phyloP scores from a whole-genome alignment of 805 yeast genomes.

The Jamesozyma piceae region DNA sequence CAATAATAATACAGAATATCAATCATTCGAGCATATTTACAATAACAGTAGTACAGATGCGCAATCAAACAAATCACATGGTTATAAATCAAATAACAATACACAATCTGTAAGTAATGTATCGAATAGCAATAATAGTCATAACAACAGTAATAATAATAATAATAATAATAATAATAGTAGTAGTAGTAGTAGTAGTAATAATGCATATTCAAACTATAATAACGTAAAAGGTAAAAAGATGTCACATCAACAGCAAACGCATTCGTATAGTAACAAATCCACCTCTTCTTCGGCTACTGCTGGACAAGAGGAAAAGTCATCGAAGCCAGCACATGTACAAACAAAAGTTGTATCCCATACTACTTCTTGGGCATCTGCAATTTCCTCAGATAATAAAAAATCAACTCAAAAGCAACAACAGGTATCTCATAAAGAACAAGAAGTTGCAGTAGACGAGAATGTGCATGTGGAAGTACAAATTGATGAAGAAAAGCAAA shows the following conservation, averaged over 20 bases:
- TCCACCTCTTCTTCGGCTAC: constrained; percentile 15
- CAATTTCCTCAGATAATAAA: constrained; percentile 16
- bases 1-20: neutral
- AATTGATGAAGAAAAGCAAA: constrained; percentile 5
- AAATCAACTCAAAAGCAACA: constrained; percentile 3
- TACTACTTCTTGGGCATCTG: constrained; percentile 33
- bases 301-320: constrained; percentile 1
- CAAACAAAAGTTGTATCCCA: constrained; percentile 22
- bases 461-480: neutral
- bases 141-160: constrained; percentile 1
- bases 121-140: neutral
- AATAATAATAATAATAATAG: neutral
- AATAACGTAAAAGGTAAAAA: neutral
- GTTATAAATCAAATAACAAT: neutral
- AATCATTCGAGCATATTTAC: neutral
- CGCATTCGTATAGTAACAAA: constrained; percentile 12
- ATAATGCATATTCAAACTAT: neutral
- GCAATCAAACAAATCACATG: neutral
- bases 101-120: constrained; percentile 2
- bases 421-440: neutral
- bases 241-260: neutral
- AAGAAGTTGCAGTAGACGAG: neutral
- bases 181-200: neutral
- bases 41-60: neutral
- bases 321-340: constrained; percentile 20